These are phyloP conservation scores for Candida parachauliodes DNA, from an alignment of 805 yeast genomes.

Conservation along the genomic window DNA sequence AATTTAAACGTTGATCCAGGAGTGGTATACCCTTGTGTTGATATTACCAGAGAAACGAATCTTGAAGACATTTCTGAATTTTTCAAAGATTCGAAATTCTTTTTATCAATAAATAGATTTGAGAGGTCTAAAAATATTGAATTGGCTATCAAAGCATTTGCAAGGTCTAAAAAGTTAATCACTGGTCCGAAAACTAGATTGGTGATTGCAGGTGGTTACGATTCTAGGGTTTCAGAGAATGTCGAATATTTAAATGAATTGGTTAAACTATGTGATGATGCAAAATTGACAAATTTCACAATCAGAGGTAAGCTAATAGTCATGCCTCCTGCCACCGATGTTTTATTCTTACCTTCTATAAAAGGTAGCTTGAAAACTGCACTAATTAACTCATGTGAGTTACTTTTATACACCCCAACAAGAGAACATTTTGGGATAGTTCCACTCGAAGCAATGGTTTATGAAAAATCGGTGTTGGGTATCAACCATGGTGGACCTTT, in stretches of 20 bases:
- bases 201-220: constrained; percentile 90
- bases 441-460: constrained; percentile 91
- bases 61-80: constrained; percentile 31
- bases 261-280: constrained; percentile 41
- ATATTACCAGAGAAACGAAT: constrained; percentile 25
- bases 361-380: constrained; percentile 59
- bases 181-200: constrained; percentile 44
- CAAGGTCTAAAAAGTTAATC: constrained; percentile 32
- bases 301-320: constrained; percentile 36
- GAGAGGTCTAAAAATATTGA: constrained; percentile 82
- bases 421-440: constrained; percentile 97
- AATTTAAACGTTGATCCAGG: constrained; percentile 41
- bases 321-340: constrained; percentile 38
- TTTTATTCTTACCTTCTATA: constrained; percentile 80
- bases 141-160: constrained; percentile 70
- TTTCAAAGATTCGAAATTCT: constrained; percentile 36
- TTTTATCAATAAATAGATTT: constrained; percentile 82
- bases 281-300: constrained; percentile 46
- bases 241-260: constrained; percentile 66
- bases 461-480: constrained; percentile 80
- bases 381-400: constrained; percentile 52
- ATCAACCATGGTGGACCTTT: constrained; percentile 89
- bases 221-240: constrained; percentile 70
- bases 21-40: constrained; percentile 80
- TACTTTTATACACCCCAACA: constrained; percentile 83